Evolutionary conservation across 2,329 filamentous ascomycete species (phyloP).

Genomic region (Tolypocladium tundrense): DNA sequence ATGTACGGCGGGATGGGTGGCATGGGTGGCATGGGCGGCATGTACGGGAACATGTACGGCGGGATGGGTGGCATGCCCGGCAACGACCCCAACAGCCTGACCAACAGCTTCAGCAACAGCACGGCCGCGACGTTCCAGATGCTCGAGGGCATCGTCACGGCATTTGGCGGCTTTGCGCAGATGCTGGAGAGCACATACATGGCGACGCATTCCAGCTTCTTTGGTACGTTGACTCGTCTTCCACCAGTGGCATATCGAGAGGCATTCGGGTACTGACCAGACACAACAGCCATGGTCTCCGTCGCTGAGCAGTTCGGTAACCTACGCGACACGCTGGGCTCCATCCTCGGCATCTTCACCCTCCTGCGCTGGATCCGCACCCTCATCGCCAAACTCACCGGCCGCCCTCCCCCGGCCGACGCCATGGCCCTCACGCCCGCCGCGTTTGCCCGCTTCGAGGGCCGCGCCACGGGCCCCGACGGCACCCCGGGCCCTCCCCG

Average conservation of each 20-base stretch:
- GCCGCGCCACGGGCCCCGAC: constrained; percentile 47
- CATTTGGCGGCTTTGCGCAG: constrained; percentile 95
- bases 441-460: constrained; percentile 83
- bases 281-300: constrained; percentile 74
- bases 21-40: constrained; percentile 25
- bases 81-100: constrained; percentile 87
- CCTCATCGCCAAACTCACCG: constrained; percentile 83
- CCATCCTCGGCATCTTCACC: constrained; percentile 89
- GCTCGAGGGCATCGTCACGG: constrained; percentile 91
- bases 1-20: constrained; percentile 30
- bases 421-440: constrained; percentile 79
- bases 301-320: constrained; percentile 97
- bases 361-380: constrained; percentile 91
- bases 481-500: constrained; percentile 56
- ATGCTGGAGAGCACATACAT: constrained; percentile 99
- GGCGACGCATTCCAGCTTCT: constrained; percentile 98
- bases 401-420: constrained; percentile 79
- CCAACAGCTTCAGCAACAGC: constrained; percentile 89
- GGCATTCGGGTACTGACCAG: constrained; percentile 1
- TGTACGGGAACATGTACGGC: constrained; percentile 31
- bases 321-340: constrained; percentile 84
- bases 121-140: constrained; percentile 97
- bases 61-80: constrained; percentile 37
- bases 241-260: background rate
- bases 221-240: constrained; percentile 51